These are phyloP conservation scores for Panaeolus papilionaceus DNA, from an alignment of 768 basidiomycete species.

Conservation along the genomic window DNA sequence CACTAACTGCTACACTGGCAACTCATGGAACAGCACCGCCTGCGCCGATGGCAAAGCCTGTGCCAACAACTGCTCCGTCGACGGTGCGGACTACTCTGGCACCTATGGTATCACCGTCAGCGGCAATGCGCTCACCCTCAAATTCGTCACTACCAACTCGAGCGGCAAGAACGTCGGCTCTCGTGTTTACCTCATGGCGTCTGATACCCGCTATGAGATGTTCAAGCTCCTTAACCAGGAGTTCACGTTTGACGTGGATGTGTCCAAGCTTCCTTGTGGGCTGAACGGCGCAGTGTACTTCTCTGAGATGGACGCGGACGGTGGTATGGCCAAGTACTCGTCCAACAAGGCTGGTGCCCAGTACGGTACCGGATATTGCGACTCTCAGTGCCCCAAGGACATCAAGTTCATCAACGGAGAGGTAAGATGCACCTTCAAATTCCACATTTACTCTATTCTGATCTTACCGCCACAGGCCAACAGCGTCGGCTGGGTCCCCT, in stretches of 20 bases:
- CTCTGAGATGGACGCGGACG: slow-evolving; percentile 56
- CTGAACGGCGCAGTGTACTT: slow-evolving; percentile 63
- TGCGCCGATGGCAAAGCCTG: slow-evolving; percentile 56
- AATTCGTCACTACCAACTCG: slow-evolving; percentile 44
- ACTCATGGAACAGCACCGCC: slow-evolving; percentile 56
- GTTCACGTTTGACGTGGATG: slow-evolving; percentile 62
- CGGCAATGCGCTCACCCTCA: slow-evolving; percentile 48
- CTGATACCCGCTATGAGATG: slow-evolving; percentile 44
- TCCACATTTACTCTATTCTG: neutral
- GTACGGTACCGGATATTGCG: slow-evolving; percentile 38
- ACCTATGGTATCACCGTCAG: slow-evolving; percentile 53
- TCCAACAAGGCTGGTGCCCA: slow-evolving; percentile 59
- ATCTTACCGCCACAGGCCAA: slow-evolving; percentile 14
- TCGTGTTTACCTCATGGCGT: slow-evolving; percentile 52
- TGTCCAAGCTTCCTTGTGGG: slow-evolving; percentile 58
- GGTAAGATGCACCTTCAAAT: slow-evolving; percentile 32
- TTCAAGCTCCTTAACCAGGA: slow-evolving; percentile 53
- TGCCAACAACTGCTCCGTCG: slow-evolving; percentile 36
- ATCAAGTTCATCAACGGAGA: slow-evolving; percentile 60
- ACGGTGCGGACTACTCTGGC: slow-evolving; percentile 40
- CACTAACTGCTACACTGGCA: slow-evolving; percentile 61
- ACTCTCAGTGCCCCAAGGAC: slow-evolving; percentile 62
- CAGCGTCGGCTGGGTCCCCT: slow-evolving; percentile 21
- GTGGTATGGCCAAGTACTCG: slow-evolving; percentile 49
- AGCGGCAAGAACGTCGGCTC: slow-evolving; percentile 45